Evolutionary conservation across 352 stramenopile genomes (phyloP).

Genomic region (Phytopythium litorale): DNA sequence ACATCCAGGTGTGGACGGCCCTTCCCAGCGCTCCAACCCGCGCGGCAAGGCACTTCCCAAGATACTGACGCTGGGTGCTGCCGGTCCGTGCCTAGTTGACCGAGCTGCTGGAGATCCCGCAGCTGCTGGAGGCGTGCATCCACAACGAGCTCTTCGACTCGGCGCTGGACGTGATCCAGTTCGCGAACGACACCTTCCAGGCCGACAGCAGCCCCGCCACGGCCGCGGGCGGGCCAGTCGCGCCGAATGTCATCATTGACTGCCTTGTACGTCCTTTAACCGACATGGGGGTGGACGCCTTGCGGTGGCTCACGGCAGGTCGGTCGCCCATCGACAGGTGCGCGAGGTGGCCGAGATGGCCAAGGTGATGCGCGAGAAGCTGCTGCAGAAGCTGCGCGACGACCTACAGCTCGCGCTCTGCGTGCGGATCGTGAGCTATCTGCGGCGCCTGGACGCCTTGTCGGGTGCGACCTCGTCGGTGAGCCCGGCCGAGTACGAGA

Average conservation of each 20-base stretch:
- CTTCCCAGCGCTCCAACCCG: no score
- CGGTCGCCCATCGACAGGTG: conserved; percentile 17
- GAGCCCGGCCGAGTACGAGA: conserved; percentile 60
- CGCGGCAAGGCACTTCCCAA: no score
- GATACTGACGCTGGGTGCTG: background rate
- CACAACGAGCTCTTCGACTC: conserved; percentile 96
- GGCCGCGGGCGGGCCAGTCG: background rate
- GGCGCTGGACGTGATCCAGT: conserved; percentile 94
- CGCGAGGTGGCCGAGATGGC: conserved; percentile 68
- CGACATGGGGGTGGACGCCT: background rate
- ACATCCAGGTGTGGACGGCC: conserved; percentile 50
- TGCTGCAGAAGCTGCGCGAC: conserved; percentile 81
- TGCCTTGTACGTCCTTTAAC: conserved; percentile 31
- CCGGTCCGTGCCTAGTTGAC: conserved; percentile 64
- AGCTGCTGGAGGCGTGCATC: conserved; percentile 96
- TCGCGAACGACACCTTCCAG: conserved; percentile 76
- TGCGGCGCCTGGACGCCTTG: conserved; percentile 69
- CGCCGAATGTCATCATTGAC: conserved; percentile 59
- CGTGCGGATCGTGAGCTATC: conserved; percentile 74
- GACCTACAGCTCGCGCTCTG: conserved; percentile 78
- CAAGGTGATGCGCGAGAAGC: conserved; percentile 53
- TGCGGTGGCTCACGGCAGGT: background rate
- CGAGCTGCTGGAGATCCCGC: conserved; percentile 97
- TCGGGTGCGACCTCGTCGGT: conserved; percentile 15
- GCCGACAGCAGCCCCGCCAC: conserved; percentile 13